A percentile compares a stretch with the other conserved stretches of the same genome.
phyloP scores from a whole-genome alignment of 768 basidiomycete genomes.

The Tulasnella sp. region DNA sequence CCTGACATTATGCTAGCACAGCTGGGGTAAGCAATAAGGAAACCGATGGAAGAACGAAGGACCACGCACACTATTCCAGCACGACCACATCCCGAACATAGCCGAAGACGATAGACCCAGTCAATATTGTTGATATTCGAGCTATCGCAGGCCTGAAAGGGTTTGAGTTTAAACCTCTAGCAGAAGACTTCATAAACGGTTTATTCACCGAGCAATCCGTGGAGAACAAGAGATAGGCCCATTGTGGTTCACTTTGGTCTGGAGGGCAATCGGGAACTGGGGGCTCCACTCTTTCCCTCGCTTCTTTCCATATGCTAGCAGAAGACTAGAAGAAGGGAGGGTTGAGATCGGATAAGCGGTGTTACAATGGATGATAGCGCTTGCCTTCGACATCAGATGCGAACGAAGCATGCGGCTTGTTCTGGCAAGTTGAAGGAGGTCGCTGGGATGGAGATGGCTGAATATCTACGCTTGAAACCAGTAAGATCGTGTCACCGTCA shows the following conservation, averaged over 20 bases:
- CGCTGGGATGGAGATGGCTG: background rate
- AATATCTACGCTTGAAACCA: background rate
- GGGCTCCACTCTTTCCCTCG: background rate
- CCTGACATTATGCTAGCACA: background rate
- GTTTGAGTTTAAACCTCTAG: background rate
- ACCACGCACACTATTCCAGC: background rate
- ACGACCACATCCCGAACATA: background rate
- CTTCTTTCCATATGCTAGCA: background rate
- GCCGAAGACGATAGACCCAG: background rate
- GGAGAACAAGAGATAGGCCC: background rate
- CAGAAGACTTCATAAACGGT: background rate
- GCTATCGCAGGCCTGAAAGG: background rate
- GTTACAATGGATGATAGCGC: background rate
- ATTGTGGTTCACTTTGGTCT: background rate
- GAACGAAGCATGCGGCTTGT: constrained; percentile 1
- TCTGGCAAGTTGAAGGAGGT: background rate
- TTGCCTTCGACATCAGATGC: background rate
- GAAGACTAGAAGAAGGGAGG: background rate
- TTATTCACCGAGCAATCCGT: constrained; percentile 1
- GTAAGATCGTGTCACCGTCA: background rate
- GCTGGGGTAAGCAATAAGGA: background rate
- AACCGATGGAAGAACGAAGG: background rate
- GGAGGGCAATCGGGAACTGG: background rate
- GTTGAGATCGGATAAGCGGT: background rate
- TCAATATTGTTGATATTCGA: background rate